Base-by-base conservation (phyloP, 1,139 yeast species). In the Hyphopichia fennica region DNA sequence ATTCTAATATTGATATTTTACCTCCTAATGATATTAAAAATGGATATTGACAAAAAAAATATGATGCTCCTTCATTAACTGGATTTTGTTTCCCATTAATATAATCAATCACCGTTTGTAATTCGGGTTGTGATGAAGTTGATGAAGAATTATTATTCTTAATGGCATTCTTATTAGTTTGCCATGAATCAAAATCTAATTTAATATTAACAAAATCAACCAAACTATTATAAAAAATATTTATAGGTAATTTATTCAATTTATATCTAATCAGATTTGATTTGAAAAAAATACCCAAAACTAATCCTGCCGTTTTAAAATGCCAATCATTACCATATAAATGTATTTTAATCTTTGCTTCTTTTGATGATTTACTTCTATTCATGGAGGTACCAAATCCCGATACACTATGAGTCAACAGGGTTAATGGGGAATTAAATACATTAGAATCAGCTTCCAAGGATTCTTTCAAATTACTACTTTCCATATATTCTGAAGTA, bases 171-270 rank as follows among this genome's bases (percentile, higher is more conserved):
- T 50, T 53, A 25, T 53, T 60, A 41, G 63, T 67, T 48, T 85
- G 88, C 98, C 98, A 91, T 0, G 79, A 71, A 52, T 87, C 95
- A 62, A 86, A 93, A 61, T 93, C 99, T 47, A 81, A 75, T 44
- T 75, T 79, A 29, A 87, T 74, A 54, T 87, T 87, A 20, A 89
- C 82, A 60, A 75, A 87, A 59, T 93, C 98, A 2, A 87, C 84
- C 63, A 90, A 69, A 3, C 87, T 76, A 57, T 91, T 91, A 66
- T 91, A 93, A 54, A 90, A 93, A 1, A 65, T 53, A 13, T 82
- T 75, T 4, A 72, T 66, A 0, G 83, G 76, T 1, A 81, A 53
- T 37, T 65, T 69, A 20, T 52, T 52, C 7, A 18, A 51, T 44
- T 41, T 53, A 48, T 46, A 39, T 46, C 79, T 57, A 11, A 67